A percentile compares a stretch with the other conserved stretches of the same genome.
Conservation (phyloP, 2,329 filamentous ascomycete species). For the Penicillium paneum region DNA sequence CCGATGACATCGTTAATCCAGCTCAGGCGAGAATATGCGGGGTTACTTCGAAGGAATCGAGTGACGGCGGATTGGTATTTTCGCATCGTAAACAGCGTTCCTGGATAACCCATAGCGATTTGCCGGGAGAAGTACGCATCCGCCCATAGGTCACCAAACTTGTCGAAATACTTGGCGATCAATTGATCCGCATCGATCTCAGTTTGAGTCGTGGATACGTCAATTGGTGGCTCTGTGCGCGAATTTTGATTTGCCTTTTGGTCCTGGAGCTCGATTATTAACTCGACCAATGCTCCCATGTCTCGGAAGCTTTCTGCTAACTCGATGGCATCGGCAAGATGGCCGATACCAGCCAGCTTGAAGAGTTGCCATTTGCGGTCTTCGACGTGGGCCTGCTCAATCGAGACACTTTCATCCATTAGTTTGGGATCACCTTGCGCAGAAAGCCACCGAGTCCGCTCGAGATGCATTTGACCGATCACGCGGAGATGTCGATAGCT, state of each 20-base stretch:
- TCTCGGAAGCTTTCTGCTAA: constrained; percentile 63
- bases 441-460: constrained; percentile 58
- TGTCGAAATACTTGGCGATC: constrained; percentile 48
- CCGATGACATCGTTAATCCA: constrained; percentile 92
- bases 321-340: constrained; percentile 56
- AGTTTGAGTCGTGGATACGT: constrained; percentile 17
- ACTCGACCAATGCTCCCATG: constrained; percentile 59
- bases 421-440: constrained; percentile 51
- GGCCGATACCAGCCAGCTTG: constrained; percentile 50
- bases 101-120: constrained; percentile 64
- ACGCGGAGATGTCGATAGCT: constrained; percentile 56
- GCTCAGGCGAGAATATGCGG: constrained; percentile 70
- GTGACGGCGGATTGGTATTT: constrained; percentile 72
- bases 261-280: constrained; percentile 43
- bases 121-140: constrained; percentile 76
- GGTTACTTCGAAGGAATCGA: constrained; percentile 69
- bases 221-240: constrained; percentile 11
- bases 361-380: constrained; percentile 49
- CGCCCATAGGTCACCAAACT: constrained; percentile 52
- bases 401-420: constrained; percentile 47
- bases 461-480: constrained; percentile 57
- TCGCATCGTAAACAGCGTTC: constrained; percentile 65
- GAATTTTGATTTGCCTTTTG: constrained; percentile 29
- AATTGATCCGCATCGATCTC: constrained; percentile 37
- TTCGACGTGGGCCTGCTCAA: constrained; percentile 44